A percentile compares a stretch with the other conserved stretches of the same genome.
These are phyloP conservation scores for Xanthoconium purpureum DNA, from an alignment of 768 basidiomycete species.

Conservation along the genomic window DNA sequence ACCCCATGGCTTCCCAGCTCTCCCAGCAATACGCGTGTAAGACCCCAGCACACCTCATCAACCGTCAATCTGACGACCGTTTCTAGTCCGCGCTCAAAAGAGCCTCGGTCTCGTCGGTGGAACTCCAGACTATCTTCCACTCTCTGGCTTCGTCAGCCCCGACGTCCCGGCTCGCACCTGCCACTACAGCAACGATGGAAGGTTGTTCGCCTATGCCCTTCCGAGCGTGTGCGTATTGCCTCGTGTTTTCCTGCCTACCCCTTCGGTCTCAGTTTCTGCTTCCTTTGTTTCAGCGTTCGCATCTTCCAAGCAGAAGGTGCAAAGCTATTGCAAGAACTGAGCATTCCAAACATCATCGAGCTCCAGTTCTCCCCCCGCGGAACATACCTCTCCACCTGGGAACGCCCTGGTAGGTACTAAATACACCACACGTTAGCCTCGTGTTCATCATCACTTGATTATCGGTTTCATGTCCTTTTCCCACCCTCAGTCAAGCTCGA, in stretches of 20 bases:
- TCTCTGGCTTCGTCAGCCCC: conserved; percentile 62
- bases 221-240: conserved; percentile 58
- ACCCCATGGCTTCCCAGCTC: conserved; percentile 65
- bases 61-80: conserved; percentile 13
- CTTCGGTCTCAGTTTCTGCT: conserved; percentile 9
- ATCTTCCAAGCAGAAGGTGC: conserved; percentile 74
- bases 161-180: conserved; percentile 73
- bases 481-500: conserved; percentile 67
- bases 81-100: conserved; percentile 91
- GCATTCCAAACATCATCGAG: conserved; percentile 74
- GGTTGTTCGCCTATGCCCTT: conserved; percentile 82
- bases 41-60: conserved; percentile 32
- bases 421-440: conserved; percentile 16
- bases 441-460: conserved; percentile 17
- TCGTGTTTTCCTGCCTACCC: conserved; percentile 13
- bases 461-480: conserved; percentile 13
- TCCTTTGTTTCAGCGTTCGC: conserved; percentile 50
- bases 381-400: conserved; percentile 93
- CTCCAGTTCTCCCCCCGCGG: conserved; percentile 91
- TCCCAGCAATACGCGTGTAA: conserved; percentile 85
- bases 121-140: conserved; percentile 66
- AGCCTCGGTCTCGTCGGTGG: conserved; percentile 81
- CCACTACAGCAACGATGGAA: conserved; percentile 83
- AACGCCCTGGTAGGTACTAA: conserved; percentile 64
- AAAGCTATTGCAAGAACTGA: conserved; percentile 71